These are phyloP conservation scores for Podaxis pistillaris DNA, from an alignment of 768 basidiomycete genomes.

Conservation along the genomic window DNA sequence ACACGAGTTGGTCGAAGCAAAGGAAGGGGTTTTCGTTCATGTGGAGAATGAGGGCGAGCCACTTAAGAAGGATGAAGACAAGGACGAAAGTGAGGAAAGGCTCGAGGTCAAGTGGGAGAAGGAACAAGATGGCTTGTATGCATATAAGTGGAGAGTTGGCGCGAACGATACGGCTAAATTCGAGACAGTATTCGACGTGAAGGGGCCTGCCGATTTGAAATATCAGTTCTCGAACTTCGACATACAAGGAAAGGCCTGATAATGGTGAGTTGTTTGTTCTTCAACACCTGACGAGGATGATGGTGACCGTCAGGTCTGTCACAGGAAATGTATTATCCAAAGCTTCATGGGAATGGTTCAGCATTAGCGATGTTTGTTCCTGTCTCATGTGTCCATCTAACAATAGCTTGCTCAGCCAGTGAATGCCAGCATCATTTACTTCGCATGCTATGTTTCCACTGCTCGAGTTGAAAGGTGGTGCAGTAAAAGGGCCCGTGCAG, in stretches of 20 bases:
- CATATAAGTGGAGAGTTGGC: slow-evolving; percentile 37
- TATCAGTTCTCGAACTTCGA: neutral
- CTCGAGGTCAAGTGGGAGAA: slow-evolving; percentile 24
- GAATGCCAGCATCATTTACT: too few species aligned
- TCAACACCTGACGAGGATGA: neutral
- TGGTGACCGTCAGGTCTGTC: neutral
- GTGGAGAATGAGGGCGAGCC: neutral
- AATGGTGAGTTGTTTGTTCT: neutral
- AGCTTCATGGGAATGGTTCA: too few species aligned
- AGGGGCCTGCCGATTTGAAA: neutral
- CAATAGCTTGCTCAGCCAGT: too few species aligned
- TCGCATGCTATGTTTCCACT: too few species aligned
- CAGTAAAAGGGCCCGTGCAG: too few species aligned
- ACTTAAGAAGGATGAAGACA: neutral
- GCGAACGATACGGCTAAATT: slow-evolving; percentile 26
- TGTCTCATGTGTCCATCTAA: too few species aligned
- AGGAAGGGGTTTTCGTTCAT: slow-evolving; percentile 34
- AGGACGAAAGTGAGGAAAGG: slow-evolving; percentile 18
- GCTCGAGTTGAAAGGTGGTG: too few species aligned
- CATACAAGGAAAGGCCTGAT: neutral
- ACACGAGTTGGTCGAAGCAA: slow-evolving; percentile 42
- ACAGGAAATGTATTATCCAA: neutral
- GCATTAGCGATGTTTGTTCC: too few species aligned
- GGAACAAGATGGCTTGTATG: slow-evolving; percentile 35
- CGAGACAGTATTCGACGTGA: slow-evolving; percentile 47